Percentiles rank a stretch among this genome's conserved stretches.
phyloP scores from a whole-genome alignment of 352 stramenopile species.

The Pythium myriotylum region DNA sequence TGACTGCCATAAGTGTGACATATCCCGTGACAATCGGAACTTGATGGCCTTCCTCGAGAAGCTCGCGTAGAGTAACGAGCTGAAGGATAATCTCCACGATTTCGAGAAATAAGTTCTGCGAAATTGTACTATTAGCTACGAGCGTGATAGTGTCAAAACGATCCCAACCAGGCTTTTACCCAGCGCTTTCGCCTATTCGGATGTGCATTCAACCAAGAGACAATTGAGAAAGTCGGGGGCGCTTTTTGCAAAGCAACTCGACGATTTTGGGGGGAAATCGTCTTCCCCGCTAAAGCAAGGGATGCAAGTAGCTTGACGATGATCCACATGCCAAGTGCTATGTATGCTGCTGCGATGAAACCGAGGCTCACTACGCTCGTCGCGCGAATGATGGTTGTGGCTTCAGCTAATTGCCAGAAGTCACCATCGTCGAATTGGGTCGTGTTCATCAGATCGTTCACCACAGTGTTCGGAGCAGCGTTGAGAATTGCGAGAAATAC shows the following conservation, averaged over 20 bases:
- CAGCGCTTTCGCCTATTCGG: no score
- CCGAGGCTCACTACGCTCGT: constrained; percentile 27
- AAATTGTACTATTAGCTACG: no score
- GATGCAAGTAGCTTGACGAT: no score
- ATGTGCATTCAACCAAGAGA: no score
- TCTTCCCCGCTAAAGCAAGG: no score
- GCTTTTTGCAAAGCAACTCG: no score
- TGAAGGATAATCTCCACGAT: constrained; percentile 26
- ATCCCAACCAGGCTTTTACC: no score
- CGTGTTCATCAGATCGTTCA: constrained; percentile 57
- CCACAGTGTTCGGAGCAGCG: constrained; percentile 36
- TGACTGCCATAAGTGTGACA: constrained; percentile 40
- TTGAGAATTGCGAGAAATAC: constrained; percentile 45
- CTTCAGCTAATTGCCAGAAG: constrained; percentile 47
- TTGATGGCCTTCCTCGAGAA: constrained; percentile 34
- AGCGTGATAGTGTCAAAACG: no score
- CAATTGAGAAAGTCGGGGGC: no score
- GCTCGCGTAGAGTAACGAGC: constrained; percentile 36
- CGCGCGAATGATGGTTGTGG: constrained; percentile 17
- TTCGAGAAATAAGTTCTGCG: constrained; percentile 10
- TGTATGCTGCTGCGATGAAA: constrained; percentile 11
- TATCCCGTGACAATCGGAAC: constrained; percentile 33
- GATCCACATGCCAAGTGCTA: not conserved
- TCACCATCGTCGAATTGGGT: constrained; percentile 43
- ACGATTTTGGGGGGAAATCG: no score